These are phyloP conservation scores for Camelina sativa DNA, from an alignment of 345 rosid genomes.

Conservation along the genomic window DNA sequence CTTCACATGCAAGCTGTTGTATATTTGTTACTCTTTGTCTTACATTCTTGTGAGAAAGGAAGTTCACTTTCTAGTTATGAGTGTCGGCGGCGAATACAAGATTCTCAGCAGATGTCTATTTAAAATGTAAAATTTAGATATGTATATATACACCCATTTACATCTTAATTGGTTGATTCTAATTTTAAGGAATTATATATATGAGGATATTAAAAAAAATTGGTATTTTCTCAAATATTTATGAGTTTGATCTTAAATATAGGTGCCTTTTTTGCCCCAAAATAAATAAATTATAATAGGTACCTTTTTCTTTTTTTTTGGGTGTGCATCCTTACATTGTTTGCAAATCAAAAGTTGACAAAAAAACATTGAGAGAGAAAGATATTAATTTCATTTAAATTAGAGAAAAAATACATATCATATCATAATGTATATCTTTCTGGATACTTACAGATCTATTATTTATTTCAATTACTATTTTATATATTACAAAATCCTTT, in stretches of 20 bases:
- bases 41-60: neutral
- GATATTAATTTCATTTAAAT: neutral
- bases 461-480: constrained; percentile 5
- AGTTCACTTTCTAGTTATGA: neutral
- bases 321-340: neutral
- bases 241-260: neutral
- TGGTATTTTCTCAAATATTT: neutral
- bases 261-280: neutral
- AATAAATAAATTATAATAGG: no score
- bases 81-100: neutral
- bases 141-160: no score
- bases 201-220: neutral
- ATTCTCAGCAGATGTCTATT: neutral
- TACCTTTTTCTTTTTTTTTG: neutral
- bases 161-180: neutral
- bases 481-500: constrained; percentile 23
- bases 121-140: neutral
- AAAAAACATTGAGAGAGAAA: neutral
- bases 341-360: neutral
- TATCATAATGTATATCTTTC: neutral
- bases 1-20: neutral
- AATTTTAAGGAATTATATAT: neutral
- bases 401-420: neutral
- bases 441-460: constrained; percentile 12
- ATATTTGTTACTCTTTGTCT: neutral